Base-by-base conservation (phyloP, 192 early-diverging fungal species). In the Backusella luteola region DNA sequence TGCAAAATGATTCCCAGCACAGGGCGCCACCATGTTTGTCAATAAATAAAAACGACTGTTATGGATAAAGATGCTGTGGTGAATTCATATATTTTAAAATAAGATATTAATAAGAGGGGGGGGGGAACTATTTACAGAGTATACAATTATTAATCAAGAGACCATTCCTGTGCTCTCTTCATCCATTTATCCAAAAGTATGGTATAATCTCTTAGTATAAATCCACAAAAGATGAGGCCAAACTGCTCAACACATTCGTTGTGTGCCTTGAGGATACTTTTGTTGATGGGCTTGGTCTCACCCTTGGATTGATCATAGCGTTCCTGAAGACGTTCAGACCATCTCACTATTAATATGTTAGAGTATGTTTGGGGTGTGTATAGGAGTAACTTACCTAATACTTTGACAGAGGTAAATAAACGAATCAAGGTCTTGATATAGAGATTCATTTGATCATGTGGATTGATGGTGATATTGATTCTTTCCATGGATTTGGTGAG, bases 121-220 rank as follows among this genome's bases (percentile, higher is more conserved):
- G 0, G 7, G 36, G 38, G 9, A 0, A 44, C 42, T 44, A 44
- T 44, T 44, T 44, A 44, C 42, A 44, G n/a, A 44, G 42, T 44
- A 44, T 44, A 15, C 15, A 17, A 14, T 44, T 44, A 12, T 73
- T 73, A 59, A 38, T 59, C 72, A 34, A 59, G 21, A n/a, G 52
- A 32, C 59, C 73, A 75, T 67, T 66, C 66, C 14, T 39, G 29
- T 29, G 38, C 32, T 34, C 59, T 66, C 34, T 75, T 75, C 36
- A 75, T 21, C 73, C 73, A 75, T 44, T 75, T 63, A 42, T 75
- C 63, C 32, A 75, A 34, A n/a, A 75, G 52, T 41, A 46, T 66
- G 7, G 63, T 38, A 32, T 66, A 67, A 49, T 75, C 74, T 41
- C 52, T 63, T 42, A 75, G 41, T 29, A 75, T 66, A 67, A 75